Evolutionary conservation across 352 stramenopile species (phyloP).

Genomic region (Phytophthora vignae): DNA sequence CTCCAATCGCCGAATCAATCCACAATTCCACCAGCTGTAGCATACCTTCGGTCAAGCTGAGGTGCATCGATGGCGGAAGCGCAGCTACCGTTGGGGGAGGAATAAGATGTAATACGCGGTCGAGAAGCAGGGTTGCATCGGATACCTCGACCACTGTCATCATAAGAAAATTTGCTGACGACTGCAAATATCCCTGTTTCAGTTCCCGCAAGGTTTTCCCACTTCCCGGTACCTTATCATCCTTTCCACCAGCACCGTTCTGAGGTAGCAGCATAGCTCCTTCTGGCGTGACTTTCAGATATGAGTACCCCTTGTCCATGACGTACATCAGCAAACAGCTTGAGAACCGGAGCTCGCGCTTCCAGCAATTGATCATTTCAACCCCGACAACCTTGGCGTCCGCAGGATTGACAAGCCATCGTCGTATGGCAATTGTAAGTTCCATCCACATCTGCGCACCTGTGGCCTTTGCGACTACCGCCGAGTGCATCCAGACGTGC

Average conservation of each 20-base stretch:
- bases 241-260: constrained; percentile 34
- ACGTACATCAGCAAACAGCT: constrained; percentile 86
- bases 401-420: constrained; percentile 75
- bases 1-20: constrained; percentile 83
- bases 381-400: constrained; percentile 65
- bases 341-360: constrained; percentile 81
- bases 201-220: constrained; percentile 63
- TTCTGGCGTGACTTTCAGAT: constrained; percentile 71
- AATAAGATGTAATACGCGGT: constrained; percentile 85
- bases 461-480: constrained; percentile 60
- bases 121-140: constrained; percentile 79
- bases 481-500: constrained; percentile 89
- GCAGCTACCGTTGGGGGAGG: constrained; percentile 72
- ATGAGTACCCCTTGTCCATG: constrained; percentile 78
- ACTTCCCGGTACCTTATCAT: constrained; percentile 29
- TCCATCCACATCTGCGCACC: constrained; percentile 84
- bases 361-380: constrained; percentile 87
- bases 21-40: constrained; percentile 81
- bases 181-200: constrained; percentile 77
- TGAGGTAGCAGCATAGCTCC: constrained; percentile 64
- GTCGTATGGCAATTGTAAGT: constrained; percentile 77
- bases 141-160: constrained; percentile 60
- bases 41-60: constrained; percentile 80
- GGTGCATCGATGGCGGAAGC: constrained; percentile 68
- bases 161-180: constrained; percentile 76